These are phyloP conservation scores for Phytopythium sindhum DNA, from an alignment of 352 stramenopile species.

Conservation along the genomic window DNA sequence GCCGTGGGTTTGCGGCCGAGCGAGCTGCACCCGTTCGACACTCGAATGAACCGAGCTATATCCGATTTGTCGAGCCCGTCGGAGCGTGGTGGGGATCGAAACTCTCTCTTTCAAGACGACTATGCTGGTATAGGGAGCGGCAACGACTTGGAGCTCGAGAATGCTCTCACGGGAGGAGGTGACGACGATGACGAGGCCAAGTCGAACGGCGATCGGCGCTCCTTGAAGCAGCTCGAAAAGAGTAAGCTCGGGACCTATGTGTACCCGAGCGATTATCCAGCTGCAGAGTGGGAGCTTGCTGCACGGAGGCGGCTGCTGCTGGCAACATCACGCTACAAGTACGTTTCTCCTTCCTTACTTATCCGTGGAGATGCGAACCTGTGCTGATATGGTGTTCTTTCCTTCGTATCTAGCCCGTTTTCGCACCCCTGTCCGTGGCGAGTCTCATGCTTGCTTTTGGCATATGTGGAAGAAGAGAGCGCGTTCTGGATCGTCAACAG, in stretches of 20 bases:
- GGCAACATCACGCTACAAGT: conserved; percentile 72
- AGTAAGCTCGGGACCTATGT: conserved; percentile 59
- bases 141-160: conserved; percentile 17
- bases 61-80: conserved; percentile 41
- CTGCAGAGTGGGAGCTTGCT: conserved; percentile 53
- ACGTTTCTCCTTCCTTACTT: conserved; percentile 9
- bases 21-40: conserved; percentile 24
- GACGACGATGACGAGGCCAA: conserved; percentile 14
- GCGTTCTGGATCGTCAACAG: conserved; percentile 84
- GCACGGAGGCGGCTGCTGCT: conserved; percentile 63
- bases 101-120: conserved; percentile 30
- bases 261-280: conserved; percentile 59
- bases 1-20: conserved; percentile 20
- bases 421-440: conserved; percentile 73
- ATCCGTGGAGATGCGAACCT: background rate
- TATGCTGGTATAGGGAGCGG: background rate
- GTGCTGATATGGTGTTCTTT: conserved; percentile 1
- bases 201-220: conserved; percentile 25
- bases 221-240: conserved; percentile 58
- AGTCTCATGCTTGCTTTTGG: conserved; percentile 60
- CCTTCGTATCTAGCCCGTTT: conserved; percentile 38
- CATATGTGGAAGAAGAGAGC: conserved; percentile 76
- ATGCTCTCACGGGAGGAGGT: background rate
- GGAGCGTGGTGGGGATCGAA: conserved; percentile 29
- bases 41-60: conserved; percentile 23